Percentiles rank a stretch among this genome's conserved stretches.
These are phyloP conservation scores for Sporobolomyces phaffii DNA, from an alignment of 768 basidiomycete genomes.

Conservation along the genomic window DNA sequence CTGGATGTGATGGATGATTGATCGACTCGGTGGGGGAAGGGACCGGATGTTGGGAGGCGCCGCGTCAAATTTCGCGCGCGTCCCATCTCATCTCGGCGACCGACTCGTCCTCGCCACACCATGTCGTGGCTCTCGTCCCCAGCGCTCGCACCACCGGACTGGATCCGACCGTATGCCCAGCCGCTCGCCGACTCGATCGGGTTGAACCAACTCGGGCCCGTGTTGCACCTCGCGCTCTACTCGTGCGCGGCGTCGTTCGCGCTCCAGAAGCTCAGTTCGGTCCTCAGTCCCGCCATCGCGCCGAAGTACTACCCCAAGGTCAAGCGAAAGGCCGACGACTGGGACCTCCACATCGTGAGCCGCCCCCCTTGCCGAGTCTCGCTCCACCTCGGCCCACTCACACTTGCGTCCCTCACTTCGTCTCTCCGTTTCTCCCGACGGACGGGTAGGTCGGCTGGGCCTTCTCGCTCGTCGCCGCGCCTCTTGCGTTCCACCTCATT, in stretches of 20 bases:
- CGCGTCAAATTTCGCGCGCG: background rate
- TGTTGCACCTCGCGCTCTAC: conserved; percentile 26
- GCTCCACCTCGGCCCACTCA: background rate
- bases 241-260: conserved; percentile 24
- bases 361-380: background rate
- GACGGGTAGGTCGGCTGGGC: conserved; percentile 39
- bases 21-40: background rate
- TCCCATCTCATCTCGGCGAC: background rate
- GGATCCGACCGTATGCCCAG: background rate
- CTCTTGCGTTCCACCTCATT: conserved; percentile 22
- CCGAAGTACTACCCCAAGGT: conserved; percentile 19
- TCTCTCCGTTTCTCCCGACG: too few relatives aligned
- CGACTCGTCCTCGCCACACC: background rate
- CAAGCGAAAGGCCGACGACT: conserved; percentile 29
- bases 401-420: too few relatives aligned
- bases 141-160: background rate
- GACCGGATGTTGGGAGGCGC: too few relatives aligned
- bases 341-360: conserved; percentile 36
- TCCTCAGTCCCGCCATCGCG: conserved; percentile 13
- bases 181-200: conserved; percentile 3
- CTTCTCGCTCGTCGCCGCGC: conserved; percentile 31
- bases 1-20: too few relatives aligned
- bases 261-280: conserved; percentile 12
- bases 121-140: conserved; percentile 22
- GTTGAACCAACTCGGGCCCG: conserved; percentile 8